Evolutionary conservation across 768 basidiomycete genomes (phyloP), one percentile per base, ranked within the genome.

Genomic region (Leucosporidium creatinivorum): DNA sequence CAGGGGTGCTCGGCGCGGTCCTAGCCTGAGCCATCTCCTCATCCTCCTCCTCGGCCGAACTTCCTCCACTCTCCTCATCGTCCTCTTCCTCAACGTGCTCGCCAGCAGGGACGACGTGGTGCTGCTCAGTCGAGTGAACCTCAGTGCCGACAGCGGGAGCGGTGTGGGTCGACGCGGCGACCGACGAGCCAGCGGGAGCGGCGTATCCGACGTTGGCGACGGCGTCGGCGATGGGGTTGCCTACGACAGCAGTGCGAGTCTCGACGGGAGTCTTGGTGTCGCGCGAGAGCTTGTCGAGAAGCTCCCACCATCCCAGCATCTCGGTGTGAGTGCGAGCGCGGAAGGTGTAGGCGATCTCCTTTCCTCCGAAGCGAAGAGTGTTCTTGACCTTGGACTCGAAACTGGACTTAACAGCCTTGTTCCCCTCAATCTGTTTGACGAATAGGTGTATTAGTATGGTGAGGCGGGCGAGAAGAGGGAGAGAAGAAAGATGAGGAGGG

Each of bases 311-410:
- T 0, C 31, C 48, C 10, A 67, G 50, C 69, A 73, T 66, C 63
- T 74, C 73, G 62, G 51, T 57, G 59, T 65, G 71, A 8, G 66
- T 69, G 52, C 71, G 68, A 25, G 64, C 69, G 26, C 70, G 70
- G 73, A 74, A 74, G 25, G 71, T 73, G 66, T 70, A 74, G 33
- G 69, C 71, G 26, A 73, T 60, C 55, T 74, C 73, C 65, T 70
- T 72, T 50, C 70, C 70, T 19, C 69, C 69, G 61, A 69, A 70
- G 28, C 70, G 65, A 17, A 69, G 62, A 10, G 71, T 54, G 63
- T 68, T 64, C 69, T 72, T 74, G 31, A 72, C 30, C 65, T 65
- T 63, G 44, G 52, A 10, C 58, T 73, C 72, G 25, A 39, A 19
- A 18, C 44, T 48, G 6, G n/a, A 26, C 52, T 50, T 44, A 52